A percentile compares a stretch with the other conserved stretches of the same genome.
These are phyloP conservation scores for Protomyces arabidopsidicola DNA, from an alignment of 1,139 yeast species.

Conservation along the genomic window DNA sequence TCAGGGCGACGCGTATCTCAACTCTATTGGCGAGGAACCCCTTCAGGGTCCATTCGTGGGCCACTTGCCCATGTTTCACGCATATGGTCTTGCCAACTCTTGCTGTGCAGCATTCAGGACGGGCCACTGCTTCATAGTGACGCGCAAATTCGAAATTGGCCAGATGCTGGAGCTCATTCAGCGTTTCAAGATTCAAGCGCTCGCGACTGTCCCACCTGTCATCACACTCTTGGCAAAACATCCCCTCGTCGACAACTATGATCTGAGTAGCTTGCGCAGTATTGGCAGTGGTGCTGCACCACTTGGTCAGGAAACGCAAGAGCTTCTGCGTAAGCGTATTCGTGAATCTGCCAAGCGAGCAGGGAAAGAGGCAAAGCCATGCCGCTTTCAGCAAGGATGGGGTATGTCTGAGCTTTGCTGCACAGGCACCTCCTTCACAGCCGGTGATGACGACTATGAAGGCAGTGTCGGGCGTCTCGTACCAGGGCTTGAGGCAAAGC, in stretches of 20 bases:
- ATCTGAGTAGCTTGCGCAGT: slow-evolving; percentile 31
- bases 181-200: slow-evolving; percentile 36
- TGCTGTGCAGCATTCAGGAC: slow-evolving; percentile 35
- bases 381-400: slow-evolving; percentile 27
- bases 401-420: slow-evolving; percentile 28
- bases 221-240: slow-evolving; percentile 42
- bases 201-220: slow-evolving; percentile 43
- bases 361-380: background rate
- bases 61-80: slow-evolving; percentile 42
- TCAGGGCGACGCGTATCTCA: slow-evolving; percentile 11
- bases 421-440: slow-evolving; percentile 34
- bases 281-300: slow-evolving; percentile 44
- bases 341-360: background rate
- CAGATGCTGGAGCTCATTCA: slow-evolving; percentile 36
- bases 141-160: slow-evolving; percentile 40
- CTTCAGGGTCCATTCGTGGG: slow-evolving; percentile 19
- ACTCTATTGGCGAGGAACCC: background rate
- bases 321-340: slow-evolving; percentile 10
- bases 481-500: slow-evolving; percentile 45
- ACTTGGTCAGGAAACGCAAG: slow-evolving; percentile 31
- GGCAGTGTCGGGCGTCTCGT: slow-evolving; percentile 48
- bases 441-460: slow-evolving; percentile 33
- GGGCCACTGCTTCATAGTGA: slow-evolving; percentile 37
- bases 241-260: slow-evolving; percentile 40
- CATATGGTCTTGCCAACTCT: slow-evolving; percentile 39